Base-by-base conservation (phyloP, 2,329 filamentous ascomycete genomes). In the Colletotrichum liaoningense region DNA sequence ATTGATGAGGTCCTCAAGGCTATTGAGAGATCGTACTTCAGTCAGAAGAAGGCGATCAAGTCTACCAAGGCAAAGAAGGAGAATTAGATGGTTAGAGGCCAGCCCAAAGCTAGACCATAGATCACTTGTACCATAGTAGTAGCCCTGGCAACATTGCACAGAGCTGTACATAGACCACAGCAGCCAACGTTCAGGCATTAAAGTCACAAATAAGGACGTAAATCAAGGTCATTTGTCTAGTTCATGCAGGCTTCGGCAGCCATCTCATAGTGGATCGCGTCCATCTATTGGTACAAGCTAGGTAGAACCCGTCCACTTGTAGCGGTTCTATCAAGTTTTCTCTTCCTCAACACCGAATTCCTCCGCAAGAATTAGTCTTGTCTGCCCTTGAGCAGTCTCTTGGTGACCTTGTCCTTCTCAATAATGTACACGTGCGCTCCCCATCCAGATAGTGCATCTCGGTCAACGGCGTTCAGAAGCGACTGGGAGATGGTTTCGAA, bases 381-480 rank as follows among this genome's bases (percentile, higher is more conserved):
- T 88, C 95, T 92, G 82, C 95, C 95, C 92, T 98, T 98, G 84
- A 99, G 88, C 92, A 99, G 91, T 84, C 97, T 91, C 93, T 98
- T 98, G 81, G 97, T 98, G 76, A 99, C 94, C 93, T 98, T 98
- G 88, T 98, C 95, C 91, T 99, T 99, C 89, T 98, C 97, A 84
- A 99, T 97, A 81, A 99, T 97, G 87, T 98, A 99, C 79, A 99
- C 97, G 82, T 99, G 95, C 52, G 97, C 97, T 82, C 97, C 97
- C 97, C 97, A 98, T 77, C 97, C 97, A 49, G 96, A 98, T 76
- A 99, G 89, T 66, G 97, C 97, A 85, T 99, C 97, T 86, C 97
- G 91, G 85, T 99, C 97, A 72, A 98, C 94, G 73, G 97, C 97
- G 85, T 97, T 98, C 78, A 99, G 89, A 74, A 99, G 89, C 65